These are phyloP conservation scores for Globisporangium nunn DNA, from an alignment of 352 stramenopile species.

Conservation along the genomic window DNA sequence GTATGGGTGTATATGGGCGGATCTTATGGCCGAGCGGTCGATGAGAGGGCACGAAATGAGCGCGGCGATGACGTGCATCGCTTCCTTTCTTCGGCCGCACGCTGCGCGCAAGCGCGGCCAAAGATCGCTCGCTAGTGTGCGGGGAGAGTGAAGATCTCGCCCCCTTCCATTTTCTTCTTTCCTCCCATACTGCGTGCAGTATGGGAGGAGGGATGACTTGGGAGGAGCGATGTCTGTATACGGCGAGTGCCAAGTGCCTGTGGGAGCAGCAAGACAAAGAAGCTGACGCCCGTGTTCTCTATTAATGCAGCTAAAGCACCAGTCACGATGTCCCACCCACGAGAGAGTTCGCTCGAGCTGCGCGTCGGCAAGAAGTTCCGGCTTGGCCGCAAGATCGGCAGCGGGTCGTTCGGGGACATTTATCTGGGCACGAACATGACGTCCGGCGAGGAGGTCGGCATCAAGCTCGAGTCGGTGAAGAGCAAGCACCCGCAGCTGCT, in stretches of 20 bases:
- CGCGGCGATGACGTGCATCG: neutral
- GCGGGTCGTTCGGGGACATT: slow-evolving; percentile 99
- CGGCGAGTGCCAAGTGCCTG: too few species aligned
- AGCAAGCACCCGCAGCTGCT: slow-evolving; percentile 97
- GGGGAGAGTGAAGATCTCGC: too few species aligned
- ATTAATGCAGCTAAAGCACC: neutral
- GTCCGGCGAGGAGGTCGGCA: slow-evolving; percentile 97
- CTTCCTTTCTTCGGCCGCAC: neutral
- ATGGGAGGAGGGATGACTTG: neutral
- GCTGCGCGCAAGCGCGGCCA: neutral
- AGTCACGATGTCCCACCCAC: slow-evolving; percentile 42
- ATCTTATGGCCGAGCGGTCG: too few species aligned
- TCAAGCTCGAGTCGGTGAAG: slow-evolving; percentile 99
- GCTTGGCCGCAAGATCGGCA: slow-evolving; percentile 98
- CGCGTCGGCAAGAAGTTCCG: slow-evolving; percentile 99
- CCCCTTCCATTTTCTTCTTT: too few species aligned
- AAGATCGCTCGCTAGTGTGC: neutral
- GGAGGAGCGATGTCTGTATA: too few species aligned
- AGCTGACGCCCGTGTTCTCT: neutral
- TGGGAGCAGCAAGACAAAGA: too few species aligned
- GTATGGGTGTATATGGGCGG: neutral
- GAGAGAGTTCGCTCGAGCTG: slow-evolving; percentile 91
- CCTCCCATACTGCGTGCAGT: neutral
- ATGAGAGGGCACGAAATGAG: too few species aligned
- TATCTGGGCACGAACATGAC: slow-evolving; percentile 99